Evolutionary conservation across 306 rosid genomes (phyloP), one percentile per base, ranked within the genome.

Genomic region (Quercus engelmannii): DNA sequence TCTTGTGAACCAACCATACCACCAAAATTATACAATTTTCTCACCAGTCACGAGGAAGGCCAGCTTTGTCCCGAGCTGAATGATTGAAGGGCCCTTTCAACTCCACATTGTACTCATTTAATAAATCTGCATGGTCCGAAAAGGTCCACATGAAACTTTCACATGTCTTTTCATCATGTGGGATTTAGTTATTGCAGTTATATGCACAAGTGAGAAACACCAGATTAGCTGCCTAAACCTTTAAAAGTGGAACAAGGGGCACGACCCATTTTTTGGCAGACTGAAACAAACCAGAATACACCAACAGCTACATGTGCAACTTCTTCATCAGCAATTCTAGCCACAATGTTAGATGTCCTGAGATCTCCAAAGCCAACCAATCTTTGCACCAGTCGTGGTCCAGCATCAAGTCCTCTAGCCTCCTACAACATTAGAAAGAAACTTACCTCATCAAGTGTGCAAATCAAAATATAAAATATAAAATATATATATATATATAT

Each of bases 341-440:
- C 95, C 43, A 95, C 97, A 64, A 95, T 85, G 72, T 84, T 86
- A 52, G 97, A 92, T 57, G 98, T 90, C 77, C 90, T 79, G 33
- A 77, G 79, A 82, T 95, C 99, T 82, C 99, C 99, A 81, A 92
- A 92, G 59, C 99, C 99, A 72, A 91, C 76, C 83, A 95, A 68
- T 73, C 89, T 95, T 80, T 95, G 89, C 77, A 91, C 97, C 6
- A 92, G 83, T 52, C 97, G 90, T 35, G 99, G 98, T 67, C 98
- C 99, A 13, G 99, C 99, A 86, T 92, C 99, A 58, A 95, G 98
- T 75, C 99, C 99, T 86, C 99, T 91, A 64, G 98, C 99, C 84
- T 95, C 97, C 99, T 95, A 85, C 64, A 79, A 69, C 26, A 72
- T 82, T 75, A 68, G 77, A 77, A 67, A 55, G 4, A 31, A 43